Conservation (phyloP, 345 rosid genomes). For the Linum trigynum region DNA sequence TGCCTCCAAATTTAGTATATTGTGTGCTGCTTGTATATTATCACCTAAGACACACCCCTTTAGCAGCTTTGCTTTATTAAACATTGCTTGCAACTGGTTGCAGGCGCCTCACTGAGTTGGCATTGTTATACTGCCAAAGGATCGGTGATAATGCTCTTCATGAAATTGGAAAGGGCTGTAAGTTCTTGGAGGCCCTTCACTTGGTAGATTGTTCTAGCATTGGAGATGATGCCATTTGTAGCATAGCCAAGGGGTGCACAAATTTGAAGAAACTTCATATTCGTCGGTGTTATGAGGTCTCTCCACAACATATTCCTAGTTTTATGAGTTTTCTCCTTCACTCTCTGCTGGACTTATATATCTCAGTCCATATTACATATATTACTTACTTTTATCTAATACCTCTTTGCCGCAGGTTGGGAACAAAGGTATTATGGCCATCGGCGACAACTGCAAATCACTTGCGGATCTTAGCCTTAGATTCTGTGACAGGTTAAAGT, state of each 20-base stretch:
- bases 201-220: conserved; percentile 77
- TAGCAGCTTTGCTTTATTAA: background rate
- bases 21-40: too few relatives aligned
- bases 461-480: conserved; percentile 79
- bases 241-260: conserved; percentile 75
- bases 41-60: background rate
- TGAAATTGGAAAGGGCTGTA: conserved; percentile 75
- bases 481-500: conserved; percentile 68
- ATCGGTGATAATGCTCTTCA: conserved; percentile 55
- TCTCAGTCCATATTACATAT: background rate
- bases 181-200: conserved; percentile 66
- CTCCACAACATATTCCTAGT: background rate
- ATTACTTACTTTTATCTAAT: too few relatives aligned
- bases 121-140: conserved; percentile 79
- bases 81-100: conserved; percentile 21
- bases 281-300: conserved; percentile 82
- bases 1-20: background rate
- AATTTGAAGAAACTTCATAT: conserved; percentile 82
- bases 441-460: conserved; percentile 67
- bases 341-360: background rate
- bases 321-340: conserved; percentile 8
- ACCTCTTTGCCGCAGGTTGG: conserved; percentile 45
- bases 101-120: conserved; percentile 74
- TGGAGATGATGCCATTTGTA: conserved; percentile 68
- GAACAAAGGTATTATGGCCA: conserved; percentile 62